A percentile compares a stretch with the other conserved stretches of the same genome.
These are phyloP conservation scores for Clarireedia paspali DNA, from an alignment of 2,329 filamentous ascomycete genomes.

Conservation along the genomic window DNA sequence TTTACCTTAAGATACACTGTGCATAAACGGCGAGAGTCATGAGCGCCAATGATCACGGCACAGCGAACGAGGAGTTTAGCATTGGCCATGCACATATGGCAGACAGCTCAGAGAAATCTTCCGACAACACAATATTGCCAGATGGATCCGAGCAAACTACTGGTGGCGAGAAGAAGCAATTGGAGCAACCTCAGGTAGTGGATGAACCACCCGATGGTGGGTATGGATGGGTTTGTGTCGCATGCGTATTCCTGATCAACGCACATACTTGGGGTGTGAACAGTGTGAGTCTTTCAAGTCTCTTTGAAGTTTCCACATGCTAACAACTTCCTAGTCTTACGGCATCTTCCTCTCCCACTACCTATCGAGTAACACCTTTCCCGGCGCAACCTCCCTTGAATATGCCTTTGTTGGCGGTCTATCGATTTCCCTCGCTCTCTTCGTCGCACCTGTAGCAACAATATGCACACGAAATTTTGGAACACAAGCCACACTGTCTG, in stretches of 20 bases:
- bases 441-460: constrained; percentile 53
- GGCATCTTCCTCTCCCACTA: constrained; percentile 75
- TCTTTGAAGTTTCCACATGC: not conserved
- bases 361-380: constrained; percentile 54
- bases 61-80: too few species aligned
- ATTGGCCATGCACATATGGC: not conserved
- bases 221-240: constrained; percentile 49
- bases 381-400: constrained; percentile 53
- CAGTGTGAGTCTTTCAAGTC: constrained; percentile 22
- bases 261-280: constrained; percentile 39
- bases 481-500: constrained; percentile 54
- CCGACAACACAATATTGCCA: not conserved
- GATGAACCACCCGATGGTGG: constrained; percentile 46
- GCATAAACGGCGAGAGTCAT: not conserved
- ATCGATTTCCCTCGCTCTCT: constrained; percentile 56
- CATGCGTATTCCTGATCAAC: constrained; percentile 36
- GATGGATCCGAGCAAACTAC: not conserved
- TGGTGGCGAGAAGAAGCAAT: not conserved
- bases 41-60: not conserved
- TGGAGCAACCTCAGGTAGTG: constrained; percentile 3
- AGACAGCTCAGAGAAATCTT: not conserved
- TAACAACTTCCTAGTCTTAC: constrained; percentile 40
- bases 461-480: constrained; percentile 47
- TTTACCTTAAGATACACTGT: too few species aligned
- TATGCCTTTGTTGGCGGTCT: constrained; percentile 75